Evolutionary conservation across 352 stramenopile species (phyloP).

Genomic region (Globisporangium splendens): DNA sequence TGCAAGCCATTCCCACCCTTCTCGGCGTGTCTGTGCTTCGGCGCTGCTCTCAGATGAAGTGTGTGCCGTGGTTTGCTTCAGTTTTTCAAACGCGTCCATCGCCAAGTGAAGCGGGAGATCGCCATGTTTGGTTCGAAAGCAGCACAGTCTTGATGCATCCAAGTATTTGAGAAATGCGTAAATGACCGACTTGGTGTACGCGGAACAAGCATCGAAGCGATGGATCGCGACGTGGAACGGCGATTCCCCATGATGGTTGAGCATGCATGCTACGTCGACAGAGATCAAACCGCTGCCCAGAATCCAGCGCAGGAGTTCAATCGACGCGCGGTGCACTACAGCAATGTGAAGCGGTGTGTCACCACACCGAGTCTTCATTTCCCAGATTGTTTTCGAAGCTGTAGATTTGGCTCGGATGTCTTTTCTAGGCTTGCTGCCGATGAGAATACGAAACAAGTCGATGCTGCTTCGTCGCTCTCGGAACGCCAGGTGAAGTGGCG

Average conservation of each 20-base stretch:
- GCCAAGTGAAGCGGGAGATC: constrained; percentile 53
- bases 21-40: not conserved
- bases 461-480: constrained; percentile 28
- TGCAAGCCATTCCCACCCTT: constrained; percentile 30
- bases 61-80: constrained; percentile 11
- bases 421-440: not conserved
- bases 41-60: not conserved
- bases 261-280: constrained; percentile 9
- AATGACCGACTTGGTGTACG: constrained; percentile 33
- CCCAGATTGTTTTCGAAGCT: constrained; percentile 6
- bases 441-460: constrained; percentile 26
- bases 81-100: constrained; percentile 33
- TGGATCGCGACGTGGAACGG: constrained; percentile 43
- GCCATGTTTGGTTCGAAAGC: constrained; percentile 28
- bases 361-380: constrained; percentile 10
- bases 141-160: constrained; percentile 22
- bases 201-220: constrained; percentile 18
- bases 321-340: constrained; percentile 25
- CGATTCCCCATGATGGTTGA: constrained; percentile 36
- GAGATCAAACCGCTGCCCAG: constrained; percentile 8
- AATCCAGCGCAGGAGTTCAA: constrained; percentile 44
- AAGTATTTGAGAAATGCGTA: constrained; percentile 39
- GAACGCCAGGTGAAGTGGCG: constrained; percentile 56
- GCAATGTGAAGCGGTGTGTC: constrained; percentile 40
- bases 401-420: not conserved